phyloP scores from a whole-genome alignment of 2,329 filamentous ascomycete species.

The Neonectria neomacrospora region DNA sequence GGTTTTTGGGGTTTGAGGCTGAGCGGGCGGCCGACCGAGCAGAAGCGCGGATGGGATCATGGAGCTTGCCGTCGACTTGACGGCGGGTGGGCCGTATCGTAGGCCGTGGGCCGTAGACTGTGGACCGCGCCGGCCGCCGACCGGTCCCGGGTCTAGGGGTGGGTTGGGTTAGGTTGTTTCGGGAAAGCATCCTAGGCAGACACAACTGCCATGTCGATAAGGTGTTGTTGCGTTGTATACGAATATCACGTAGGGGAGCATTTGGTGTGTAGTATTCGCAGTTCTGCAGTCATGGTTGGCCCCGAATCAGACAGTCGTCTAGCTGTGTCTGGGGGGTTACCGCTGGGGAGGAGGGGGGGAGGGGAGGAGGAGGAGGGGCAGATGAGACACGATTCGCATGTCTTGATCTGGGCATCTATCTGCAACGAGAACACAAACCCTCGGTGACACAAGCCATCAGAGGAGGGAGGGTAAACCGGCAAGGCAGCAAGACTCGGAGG shows the following conservation, averaged over 20 bases:
- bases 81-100: conserved; percentile 6
- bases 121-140: background rate
- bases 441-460: background rate
- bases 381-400: background rate
- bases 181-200: background rate
- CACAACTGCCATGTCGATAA: background rate
- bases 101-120: too few relatives aligned
- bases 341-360: too few relatives aligned
- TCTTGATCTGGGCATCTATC: background rate
- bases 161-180: background rate
- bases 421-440: background rate
- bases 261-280: background rate
- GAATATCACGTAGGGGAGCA: background rate
- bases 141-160: background rate
- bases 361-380: background rate
- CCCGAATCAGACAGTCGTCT: background rate
- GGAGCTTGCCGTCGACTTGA: conserved; percentile 11
- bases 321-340: background rate
- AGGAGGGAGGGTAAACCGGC: background rate
- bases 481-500: background rate
- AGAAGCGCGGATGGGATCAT: conserved; percentile 36
- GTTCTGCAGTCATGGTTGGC: background rate
- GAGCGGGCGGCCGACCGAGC: conserved; percentile 36
- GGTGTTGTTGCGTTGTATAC: background rate
- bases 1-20: conserved; percentile 20